A percentile compares a stretch with the other conserved stretches of the same genome.
phyloP scores from a whole-genome alignment of 1,139 yeast species.

The Pichia sp. region DNA sequence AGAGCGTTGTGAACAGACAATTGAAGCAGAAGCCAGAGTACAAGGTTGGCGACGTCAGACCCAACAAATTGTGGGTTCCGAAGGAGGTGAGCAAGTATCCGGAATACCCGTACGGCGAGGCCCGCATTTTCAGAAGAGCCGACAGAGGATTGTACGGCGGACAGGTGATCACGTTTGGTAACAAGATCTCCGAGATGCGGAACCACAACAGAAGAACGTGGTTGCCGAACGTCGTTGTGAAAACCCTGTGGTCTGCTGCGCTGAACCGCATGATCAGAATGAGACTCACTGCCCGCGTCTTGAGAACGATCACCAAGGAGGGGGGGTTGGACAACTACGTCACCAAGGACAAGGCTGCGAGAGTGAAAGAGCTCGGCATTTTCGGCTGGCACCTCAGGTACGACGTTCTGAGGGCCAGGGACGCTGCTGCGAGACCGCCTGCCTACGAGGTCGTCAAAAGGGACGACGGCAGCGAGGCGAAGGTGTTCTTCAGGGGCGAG shows the following conservation, averaged over 20 bases:
- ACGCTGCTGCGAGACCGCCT: constrained; percentile 22
- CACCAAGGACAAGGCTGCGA: constrained; percentile 78
- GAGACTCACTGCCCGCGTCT: constrained; percentile 73
- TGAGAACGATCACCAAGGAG: constrained; percentile 82
- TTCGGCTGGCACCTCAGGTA: constrained; percentile 87
- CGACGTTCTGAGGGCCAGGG: constrained; percentile 48
- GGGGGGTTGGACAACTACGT: constrained; percentile 91
- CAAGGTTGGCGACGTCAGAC: constrained; percentile 43
- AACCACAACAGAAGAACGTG: constrained; percentile 75
- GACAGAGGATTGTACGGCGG: constrained; percentile 91
- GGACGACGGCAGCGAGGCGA: constrained; percentile 35
- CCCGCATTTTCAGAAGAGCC: constrained; percentile 74
- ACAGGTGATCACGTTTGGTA: constrained; percentile 70
- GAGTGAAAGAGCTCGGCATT: constrained; percentile 89
- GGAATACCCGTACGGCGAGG: constrained; percentile 76
- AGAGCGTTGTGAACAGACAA: constrained; percentile 38
- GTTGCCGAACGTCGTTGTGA: constrained; percentile 73
- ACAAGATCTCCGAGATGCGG: constrained; percentile 68
- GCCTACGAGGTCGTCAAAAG: constrained; percentile 31
- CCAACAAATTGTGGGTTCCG: constrained; percentile 43
- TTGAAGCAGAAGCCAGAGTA: constrained; percentile 36
- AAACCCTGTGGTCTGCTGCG: constrained; percentile 80
- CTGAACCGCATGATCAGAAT: constrained; percentile 53
- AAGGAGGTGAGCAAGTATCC: constrained; percentile 52
- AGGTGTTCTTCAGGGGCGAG: constrained; percentile 48